Base-by-base conservation (phyloP, 2,329 filamentous ascomycete genomes). In the Alternaria conjuncta region DNA sequence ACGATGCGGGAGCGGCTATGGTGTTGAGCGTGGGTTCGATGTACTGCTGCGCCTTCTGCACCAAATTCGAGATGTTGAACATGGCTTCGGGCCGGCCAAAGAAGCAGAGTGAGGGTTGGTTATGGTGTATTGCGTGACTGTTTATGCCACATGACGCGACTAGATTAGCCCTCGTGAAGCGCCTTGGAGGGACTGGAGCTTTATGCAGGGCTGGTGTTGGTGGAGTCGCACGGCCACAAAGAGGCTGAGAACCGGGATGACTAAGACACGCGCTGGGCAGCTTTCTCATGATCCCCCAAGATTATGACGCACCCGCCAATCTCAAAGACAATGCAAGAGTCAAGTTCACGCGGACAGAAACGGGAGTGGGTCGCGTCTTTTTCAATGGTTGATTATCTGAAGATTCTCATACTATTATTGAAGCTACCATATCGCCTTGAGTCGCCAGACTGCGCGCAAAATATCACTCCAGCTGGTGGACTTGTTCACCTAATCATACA, bases 41-140 rank as follows among this genome's bases (percentile, higher is more conserved):
- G 82, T 97, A 86, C 82, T 94, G 93, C 86, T 97, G 94, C 71
- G 94, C 94, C 87, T 95, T 97, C 82, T 97, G 94, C 76, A 97
- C 94, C 81, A 98, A 90, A 82, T 88, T 95, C 74, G 92, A 86
- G 80, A 91, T 84, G 80, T 87, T 80, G 72, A 80, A 81, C 79
- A 81, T 81, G 69, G 72, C 71, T 64, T 69, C 65, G 67, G 64
- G 57, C 65, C 64, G 54, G 65, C 61, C 67, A 58, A 60, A 64
- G 60, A 54, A 20, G 20, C 50, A 53, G 54, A 61, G 59, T 21
- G 61, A 55, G 55, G 70, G 69, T 69, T 54, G 60, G 57, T 57
- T 62, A 59, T 65, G 54, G 26, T 58, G 51, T 54, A 46, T 64
- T 49, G 13, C 21, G 30, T 49, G 44, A 50, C 50, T 65, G 26